Percentiles rank a stretch among this genome's conserved stretches.
phyloP scores from a whole-genome alignment of 2,329 filamentous ascomycete species.

The Periglandula ipomoeae region DNA sequence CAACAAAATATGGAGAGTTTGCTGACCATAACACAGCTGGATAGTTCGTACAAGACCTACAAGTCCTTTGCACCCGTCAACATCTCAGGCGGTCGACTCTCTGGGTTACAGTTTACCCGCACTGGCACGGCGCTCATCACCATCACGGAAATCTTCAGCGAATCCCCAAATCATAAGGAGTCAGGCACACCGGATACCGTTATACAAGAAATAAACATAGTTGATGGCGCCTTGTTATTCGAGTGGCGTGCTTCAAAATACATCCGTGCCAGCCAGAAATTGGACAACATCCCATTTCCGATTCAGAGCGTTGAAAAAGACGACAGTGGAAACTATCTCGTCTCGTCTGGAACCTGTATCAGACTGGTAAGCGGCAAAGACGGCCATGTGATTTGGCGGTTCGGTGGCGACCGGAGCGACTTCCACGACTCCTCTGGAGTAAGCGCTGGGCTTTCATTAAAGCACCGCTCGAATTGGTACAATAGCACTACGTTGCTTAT shows the following conservation, averaged over 20 bases:
- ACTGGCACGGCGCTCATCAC: constrained; percentile 30
- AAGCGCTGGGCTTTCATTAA: constrained; percentile 33
- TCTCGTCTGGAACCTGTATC: constrained; percentile 40
- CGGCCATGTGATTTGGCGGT: constrained; percentile 41
- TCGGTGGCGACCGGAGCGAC: constrained; percentile 38
- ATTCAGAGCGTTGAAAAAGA: constrained; percentile 48
- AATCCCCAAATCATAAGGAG: background rate
- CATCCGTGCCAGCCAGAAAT: too few relatives aligned
- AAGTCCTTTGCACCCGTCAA: constrained; percentile 16
- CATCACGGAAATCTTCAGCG: constrained; percentile 13
- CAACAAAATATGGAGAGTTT: too few relatives aligned
- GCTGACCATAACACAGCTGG: constrained; percentile 15
- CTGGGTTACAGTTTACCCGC: constrained; percentile 31
- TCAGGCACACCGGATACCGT: constrained; percentile 25
- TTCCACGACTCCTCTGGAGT: constrained; percentile 24
- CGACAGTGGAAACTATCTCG: constrained; percentile 38
- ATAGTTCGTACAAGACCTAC: constrained; percentile 20
- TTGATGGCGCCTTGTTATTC: constrained; percentile 37
- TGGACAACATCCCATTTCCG: constrained; percentile 42
- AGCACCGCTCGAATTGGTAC: constrained; percentile 40
- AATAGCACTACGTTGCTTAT: constrained; percentile 41
- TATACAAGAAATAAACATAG: constrained; percentile 40
- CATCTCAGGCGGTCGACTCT: constrained; percentile 18
- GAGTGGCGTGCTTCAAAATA: constrained; percentile 31
- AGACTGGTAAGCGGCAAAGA: constrained; percentile 36